Conservation (phyloP, 345 rosid species). For the Ceriops zippeliana region DNA sequence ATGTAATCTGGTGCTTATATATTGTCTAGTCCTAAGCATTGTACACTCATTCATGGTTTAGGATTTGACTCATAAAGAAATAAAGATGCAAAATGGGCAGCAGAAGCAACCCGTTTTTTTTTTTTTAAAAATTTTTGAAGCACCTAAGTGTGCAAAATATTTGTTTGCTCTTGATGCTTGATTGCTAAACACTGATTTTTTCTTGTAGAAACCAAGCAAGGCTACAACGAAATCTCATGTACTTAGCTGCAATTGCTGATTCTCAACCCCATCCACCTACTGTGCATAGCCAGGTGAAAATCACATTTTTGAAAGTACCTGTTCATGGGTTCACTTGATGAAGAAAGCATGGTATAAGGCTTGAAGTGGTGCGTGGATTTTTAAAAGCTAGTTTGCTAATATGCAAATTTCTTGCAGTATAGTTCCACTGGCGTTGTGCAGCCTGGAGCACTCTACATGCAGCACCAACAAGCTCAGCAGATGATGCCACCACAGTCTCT, state of each 20-base stretch:
- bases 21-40: too few relatives aligned
- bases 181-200: not conserved
- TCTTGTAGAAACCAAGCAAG: slow-evolving; percentile 84
- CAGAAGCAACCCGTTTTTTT: not conserved
- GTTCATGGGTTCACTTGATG: too few relatives aligned
- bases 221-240: slow-evolving; percentile 96
- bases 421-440: slow-evolving; percentile 67
- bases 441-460: slow-evolving; percentile 85
- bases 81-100: not conserved
- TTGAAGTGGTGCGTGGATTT: not conserved
- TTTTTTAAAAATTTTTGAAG: not conserved
- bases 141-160: not conserved
- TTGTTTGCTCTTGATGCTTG: not conserved
- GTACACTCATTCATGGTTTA: not conserved
- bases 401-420: slow-evolving; percentile 42
- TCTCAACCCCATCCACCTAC: slow-evolving; percentile 91
- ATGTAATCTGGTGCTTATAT: too few relatives aligned
- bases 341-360: not conserved
- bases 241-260: slow-evolving; percentile 99
- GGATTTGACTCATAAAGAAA: not conserved
- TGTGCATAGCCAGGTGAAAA: slow-evolving; percentile 77
- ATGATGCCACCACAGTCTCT: slow-evolving; percentile 85
- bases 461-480: slow-evolving; percentile 86
- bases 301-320: not conserved
- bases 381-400: too few relatives aligned